These are phyloP conservation scores for Aspergillus sp. DNA, from an alignment of 2,329 filamentous ascomycete species.

Conservation along the genomic window DNA sequence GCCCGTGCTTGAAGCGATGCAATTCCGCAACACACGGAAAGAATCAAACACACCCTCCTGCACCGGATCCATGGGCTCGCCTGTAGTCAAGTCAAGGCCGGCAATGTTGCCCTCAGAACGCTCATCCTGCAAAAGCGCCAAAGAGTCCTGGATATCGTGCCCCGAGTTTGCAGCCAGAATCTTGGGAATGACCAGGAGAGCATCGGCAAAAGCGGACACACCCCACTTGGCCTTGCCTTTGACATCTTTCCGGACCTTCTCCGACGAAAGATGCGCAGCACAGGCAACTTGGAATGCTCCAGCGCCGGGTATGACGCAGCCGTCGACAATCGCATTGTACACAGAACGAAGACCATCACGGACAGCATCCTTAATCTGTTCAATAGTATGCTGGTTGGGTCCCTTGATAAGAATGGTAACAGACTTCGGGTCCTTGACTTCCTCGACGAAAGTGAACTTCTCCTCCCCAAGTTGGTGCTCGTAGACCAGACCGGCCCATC, in stretches of 20 bases:
- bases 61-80: slow-evolving; percentile 89
- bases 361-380: slow-evolving; percentile 92
- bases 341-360: slow-evolving; percentile 90
- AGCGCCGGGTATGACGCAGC: slow-evolving; percentile 85
- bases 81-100: slow-evolving; percentile 75
- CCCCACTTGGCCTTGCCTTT: slow-evolving; percentile 98
- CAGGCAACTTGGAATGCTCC: slow-evolving; percentile 95
- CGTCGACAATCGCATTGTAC: slow-evolving; percentile 99
- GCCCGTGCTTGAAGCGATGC: slow-evolving; percentile 82
- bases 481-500: slow-evolving; percentile 93
- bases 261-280: slow-evolving; percentile 75
- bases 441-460: slow-evolving; percentile 98
- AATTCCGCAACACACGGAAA: slow-evolving; percentile 89
- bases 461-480: slow-evolving; percentile 97
- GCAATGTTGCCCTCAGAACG: slow-evolving; percentile 72
- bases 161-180: slow-evolving; percentile 92
- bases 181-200: slow-evolving; percentile 91
- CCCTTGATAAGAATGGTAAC: slow-evolving; percentile 97
- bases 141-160: slow-evolving; percentile 89
- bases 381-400: slow-evolving; percentile 91
- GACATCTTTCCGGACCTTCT: slow-evolving; percentile 76
- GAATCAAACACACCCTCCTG: slow-evolving; percentile 92
- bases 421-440: slow-evolving; percentile 97
- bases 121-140: slow-evolving; percentile 81
- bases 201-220: slow-evolving; percentile 89